phyloP scores from a whole-genome alignment of 139 green algal genomes.

The Coccomyxa sp. region DNA sequence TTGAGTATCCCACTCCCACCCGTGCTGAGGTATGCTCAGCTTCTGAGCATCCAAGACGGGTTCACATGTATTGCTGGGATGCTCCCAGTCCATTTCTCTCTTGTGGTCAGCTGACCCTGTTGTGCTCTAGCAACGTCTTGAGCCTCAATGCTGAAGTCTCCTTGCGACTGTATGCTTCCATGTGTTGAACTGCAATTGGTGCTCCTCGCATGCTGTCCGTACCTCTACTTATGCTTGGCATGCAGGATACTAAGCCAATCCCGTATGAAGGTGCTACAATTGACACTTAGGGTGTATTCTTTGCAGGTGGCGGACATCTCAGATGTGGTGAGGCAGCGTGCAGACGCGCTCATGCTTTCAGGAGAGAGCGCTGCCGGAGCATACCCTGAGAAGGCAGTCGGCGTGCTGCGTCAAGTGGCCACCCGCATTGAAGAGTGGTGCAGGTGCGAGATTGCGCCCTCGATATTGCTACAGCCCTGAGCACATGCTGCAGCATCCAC shows the following conservation, averaged over 20 bases:
- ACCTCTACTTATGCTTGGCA: no score
- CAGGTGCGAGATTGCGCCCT: slow-evolving; percentile 10
- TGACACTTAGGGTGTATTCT: no score
- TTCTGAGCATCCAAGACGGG: no score
- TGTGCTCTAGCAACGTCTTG: no score
- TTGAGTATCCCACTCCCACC: slow-evolving; percentile 74
- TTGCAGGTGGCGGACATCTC: slow-evolving; percentile 69
- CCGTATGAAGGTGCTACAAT: neutral
- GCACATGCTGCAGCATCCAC: no score
- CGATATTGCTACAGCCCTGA: no score
- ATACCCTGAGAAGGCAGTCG: slow-evolving; percentile 70
- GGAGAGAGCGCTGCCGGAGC: slow-evolving; percentile 74
- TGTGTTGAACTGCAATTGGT: neutral
- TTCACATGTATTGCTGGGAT: no score
- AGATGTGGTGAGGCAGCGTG: slow-evolving; percentile 73
- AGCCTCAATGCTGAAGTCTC: no score
- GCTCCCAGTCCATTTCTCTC: no score
- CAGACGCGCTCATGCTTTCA: slow-evolving; percentile 84
- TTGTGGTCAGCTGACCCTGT: no score
- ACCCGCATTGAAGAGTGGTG: slow-evolving; percentile 54
- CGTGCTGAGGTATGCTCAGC: slow-evolving; percentile 80
- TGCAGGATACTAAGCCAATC: neutral
- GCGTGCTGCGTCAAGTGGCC: slow-evolving; percentile 61
- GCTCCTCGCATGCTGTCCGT: neutral
- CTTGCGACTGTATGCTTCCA: no score